A percentile compares a stretch with the other conserved stretches of the same genome.
phyloP scores from a whole-genome alignment of 2,329 filamentous ascomycete genomes.

The Aspergillus arachidicola region DNA sequence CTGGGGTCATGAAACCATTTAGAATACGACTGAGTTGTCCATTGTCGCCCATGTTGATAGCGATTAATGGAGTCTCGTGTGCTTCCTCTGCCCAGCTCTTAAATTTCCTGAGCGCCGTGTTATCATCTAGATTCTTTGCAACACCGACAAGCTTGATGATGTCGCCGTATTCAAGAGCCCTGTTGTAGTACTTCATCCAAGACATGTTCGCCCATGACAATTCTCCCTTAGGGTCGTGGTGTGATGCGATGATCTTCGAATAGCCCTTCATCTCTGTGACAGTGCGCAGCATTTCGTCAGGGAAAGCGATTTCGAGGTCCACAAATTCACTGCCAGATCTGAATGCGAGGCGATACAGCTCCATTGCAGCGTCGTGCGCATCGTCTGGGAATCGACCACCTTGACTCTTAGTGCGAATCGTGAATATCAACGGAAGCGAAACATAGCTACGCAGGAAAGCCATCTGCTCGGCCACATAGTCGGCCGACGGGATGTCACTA shows the following conservation, averaged over 20 bases:
- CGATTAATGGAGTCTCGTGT: slow-evolving; percentile 83
- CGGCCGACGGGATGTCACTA: slow-evolving; percentile 62
- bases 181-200: slow-evolving; percentile 89
- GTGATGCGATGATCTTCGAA: slow-evolving; percentile 88
- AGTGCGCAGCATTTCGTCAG: slow-evolving; percentile 71
- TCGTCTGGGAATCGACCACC: slow-evolving; percentile 85
- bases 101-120: slow-evolving; percentile 82
- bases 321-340: slow-evolving; percentile 88
- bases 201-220: slow-evolving; percentile 91
- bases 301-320: slow-evolving; percentile 87
- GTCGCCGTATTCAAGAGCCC: slow-evolving; percentile 84
- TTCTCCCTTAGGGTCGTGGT: slow-evolving; percentile 80
- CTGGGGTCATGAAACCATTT: slow-evolving; percentile 92
- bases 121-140: slow-evolving; percentile 76
- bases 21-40: slow-evolving; percentile 89
- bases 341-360: slow-evolving; percentile 76
- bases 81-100: slow-evolving; percentile 72
- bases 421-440: slow-evolving; percentile 85
- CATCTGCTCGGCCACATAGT: slow-evolving; percentile 81
- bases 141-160: slow-evolving; percentile 91
- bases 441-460: slow-evolving; percentile 73
- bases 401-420: slow-evolving; percentile 80
- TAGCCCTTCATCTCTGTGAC: slow-evolving; percentile 70
- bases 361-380: slow-evolving; percentile 68
- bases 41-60: slow-evolving; percentile 88